Conservation (phyloP, 441 rosid genomes). For the Isatis lusitanica region DNA sequence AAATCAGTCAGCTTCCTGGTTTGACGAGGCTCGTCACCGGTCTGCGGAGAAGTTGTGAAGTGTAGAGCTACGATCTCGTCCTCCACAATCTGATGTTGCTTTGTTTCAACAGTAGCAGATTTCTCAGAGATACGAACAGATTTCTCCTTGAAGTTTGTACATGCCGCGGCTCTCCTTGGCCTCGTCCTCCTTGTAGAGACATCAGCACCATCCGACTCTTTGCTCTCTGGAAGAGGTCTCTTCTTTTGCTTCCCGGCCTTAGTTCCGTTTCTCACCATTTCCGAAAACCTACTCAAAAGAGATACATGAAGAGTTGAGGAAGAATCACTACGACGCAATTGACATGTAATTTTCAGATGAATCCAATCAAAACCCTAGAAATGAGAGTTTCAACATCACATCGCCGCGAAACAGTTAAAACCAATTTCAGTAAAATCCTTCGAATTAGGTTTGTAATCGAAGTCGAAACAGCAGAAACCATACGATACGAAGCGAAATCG, state of each 20-base stretch:
- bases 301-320: neutral
- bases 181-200: neutral
- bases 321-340: neutral
- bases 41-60: slow-evolving; percentile 23
- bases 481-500: neutral
- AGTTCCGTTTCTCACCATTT: slow-evolving; percentile 11
- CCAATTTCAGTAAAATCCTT: neutral
- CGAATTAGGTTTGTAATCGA: neutral
- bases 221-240: slow-evolving; percentile 17
- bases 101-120: slow-evolving; percentile 46
- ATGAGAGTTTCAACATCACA: neutral
- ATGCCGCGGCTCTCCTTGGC: slow-evolving; percentile 27
- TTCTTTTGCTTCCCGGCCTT: slow-evolving; percentile 6
- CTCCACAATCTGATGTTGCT: slow-evolving; percentile 42
- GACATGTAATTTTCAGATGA: neutral
- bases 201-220: neutral
- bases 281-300: neutral
- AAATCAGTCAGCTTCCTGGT: slow-evolving; percentile 74
- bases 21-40: slow-evolving; percentile 42
- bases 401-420: neutral
- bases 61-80: slow-evolving; percentile 51
- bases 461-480: neutral
- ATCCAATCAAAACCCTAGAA: neutral
- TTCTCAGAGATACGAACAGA: slow-evolving; percentile 37
- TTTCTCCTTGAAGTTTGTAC: slow-evolving; percentile 20